Conservation (phyloP, 2,329 filamentous ascomycete species). For the Cercospora sojina region DNA sequence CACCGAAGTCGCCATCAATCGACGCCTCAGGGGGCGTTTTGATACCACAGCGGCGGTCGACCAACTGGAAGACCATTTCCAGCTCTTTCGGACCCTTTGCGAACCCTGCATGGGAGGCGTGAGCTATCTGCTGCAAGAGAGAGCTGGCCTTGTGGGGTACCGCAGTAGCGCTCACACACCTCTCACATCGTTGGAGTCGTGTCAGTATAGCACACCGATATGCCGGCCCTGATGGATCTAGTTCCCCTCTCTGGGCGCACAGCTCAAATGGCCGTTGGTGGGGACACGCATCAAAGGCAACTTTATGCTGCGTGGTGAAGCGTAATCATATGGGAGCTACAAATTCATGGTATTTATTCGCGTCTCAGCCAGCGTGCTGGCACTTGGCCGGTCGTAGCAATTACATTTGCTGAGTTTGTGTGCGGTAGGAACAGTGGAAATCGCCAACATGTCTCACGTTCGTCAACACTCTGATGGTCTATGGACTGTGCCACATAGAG, state of each 20-base stretch:
- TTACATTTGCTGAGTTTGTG: neutral
- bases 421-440: neutral
- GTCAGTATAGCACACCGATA: neutral
- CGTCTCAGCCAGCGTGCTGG: neutral
- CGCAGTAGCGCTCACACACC: neutral
- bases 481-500: conserved; percentile 3
- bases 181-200: neutral
- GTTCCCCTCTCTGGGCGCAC: neutral
- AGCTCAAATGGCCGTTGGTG: neutral
- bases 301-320: neutral
- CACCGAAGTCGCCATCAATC: neutral
- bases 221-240: neutral
- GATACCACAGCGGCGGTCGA: neutral
- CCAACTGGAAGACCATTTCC: neutral
- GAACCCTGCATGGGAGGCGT: neutral
- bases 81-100: neutral
- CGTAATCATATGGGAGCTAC: neutral
- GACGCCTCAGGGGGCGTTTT: neutral
- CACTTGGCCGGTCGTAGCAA: neutral
- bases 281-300: neutral
- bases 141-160: conserved; percentile 1
- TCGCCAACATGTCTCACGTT: neutral
- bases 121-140: neutral
- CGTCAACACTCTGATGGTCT: conserved; percentile 1
- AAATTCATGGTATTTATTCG: neutral